A percentile compares a stretch with the other conserved stretches of the same genome.
Conservation (phyloP, 2,329 filamentous ascomycete species). For the Pestalotiopsis sp. region DNA sequence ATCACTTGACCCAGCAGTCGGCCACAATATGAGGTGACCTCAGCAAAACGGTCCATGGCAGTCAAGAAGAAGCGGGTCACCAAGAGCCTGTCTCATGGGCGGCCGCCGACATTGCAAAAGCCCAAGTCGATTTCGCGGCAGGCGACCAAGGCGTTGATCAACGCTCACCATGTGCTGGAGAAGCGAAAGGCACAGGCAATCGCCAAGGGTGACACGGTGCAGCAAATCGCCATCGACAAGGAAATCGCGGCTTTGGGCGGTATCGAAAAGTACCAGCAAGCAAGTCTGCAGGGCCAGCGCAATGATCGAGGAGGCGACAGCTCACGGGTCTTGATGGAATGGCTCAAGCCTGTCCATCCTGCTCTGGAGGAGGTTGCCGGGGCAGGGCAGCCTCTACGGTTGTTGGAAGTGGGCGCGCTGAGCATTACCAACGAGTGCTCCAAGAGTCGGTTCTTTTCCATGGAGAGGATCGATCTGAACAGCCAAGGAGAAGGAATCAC, state of each 20-base stretch:
- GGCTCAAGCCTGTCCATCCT: conserved; percentile 49
- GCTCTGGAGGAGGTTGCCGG: conserved; percentile 20
- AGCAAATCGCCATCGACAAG: conserved; percentile 47
- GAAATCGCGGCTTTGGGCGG: conserved; percentile 64
- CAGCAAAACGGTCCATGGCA: conserved; percentile 41
- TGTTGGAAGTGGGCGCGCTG: conserved; percentile 89
- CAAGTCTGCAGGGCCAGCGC: conserved; percentile 70
- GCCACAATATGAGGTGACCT: neutral
- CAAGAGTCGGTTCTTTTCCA: conserved; percentile 68
- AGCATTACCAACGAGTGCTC: conserved; percentile 87
- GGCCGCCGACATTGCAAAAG: conserved; percentile 58
- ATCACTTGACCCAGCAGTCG: too few species aligned
- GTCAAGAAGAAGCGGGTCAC: conserved; percentile 45
- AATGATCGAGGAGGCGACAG: conserved; percentile 70
- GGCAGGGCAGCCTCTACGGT: conserved; percentile 46
- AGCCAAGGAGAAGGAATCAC: conserved; percentile 81
- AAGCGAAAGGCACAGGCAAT: conserved; percentile 63
- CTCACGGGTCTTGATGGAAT: conserved; percentile 65
- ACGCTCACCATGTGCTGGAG: conserved; percentile 66
- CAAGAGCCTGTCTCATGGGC: conserved; percentile 54
- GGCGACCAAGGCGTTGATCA: conserved; percentile 66
- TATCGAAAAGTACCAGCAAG: conserved; percentile 65
- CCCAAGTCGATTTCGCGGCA: conserved; percentile 65
- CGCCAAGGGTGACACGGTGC: conserved; percentile 53
- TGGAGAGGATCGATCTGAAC: conserved; percentile 87